A percentile compares a stretch with the other conserved stretches of the same genome.
These are phyloP conservation scores for Ramularia endophylla DNA, from an alignment of 2,329 filamentous ascomycete species.

Conservation along the genomic window DNA sequence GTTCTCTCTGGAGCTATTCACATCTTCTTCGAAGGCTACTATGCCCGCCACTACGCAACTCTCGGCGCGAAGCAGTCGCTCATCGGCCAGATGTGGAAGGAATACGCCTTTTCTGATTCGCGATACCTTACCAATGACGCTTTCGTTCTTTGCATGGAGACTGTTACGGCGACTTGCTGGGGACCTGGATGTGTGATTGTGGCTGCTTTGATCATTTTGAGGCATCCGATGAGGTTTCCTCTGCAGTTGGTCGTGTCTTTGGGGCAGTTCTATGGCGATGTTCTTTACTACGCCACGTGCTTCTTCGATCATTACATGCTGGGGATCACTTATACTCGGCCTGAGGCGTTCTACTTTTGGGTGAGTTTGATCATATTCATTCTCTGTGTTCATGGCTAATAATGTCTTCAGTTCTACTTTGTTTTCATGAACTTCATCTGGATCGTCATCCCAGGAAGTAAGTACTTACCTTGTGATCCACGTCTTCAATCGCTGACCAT, in stretches of 20 bases:
- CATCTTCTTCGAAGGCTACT: constrained; percentile 81
- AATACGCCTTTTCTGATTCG: constrained; percentile 82
- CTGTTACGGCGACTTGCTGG: constrained; percentile 68
- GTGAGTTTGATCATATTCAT: no score
- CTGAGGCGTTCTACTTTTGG: constrained; percentile 61
- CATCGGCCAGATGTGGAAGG: constrained; percentile 86
- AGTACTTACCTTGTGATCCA: constrained; percentile 25
- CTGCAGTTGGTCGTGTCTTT: constrained; percentile 56
- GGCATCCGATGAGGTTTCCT: constrained; percentile 53
- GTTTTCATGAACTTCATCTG: constrained; percentile 62
- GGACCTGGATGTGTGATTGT: constrained; percentile 56
- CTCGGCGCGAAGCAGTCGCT: constrained; percentile 65
- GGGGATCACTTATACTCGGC: constrained; percentile 52
- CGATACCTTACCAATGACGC: constrained; percentile 75
- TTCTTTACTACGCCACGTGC: constrained; percentile 59
- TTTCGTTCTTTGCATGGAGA: constrained; percentile 84
- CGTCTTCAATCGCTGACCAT: constrained; percentile 8
- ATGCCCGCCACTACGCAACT: constrained; percentile 60
- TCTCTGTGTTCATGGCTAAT: no score
- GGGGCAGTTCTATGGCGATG: constrained; percentile 59
- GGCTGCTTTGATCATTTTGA: constrained; percentile 48
- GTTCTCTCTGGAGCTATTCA: constrained; percentile 68
- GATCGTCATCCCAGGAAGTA: constrained; percentile 56
- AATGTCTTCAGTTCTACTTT: constrained; percentile 45
- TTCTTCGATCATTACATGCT: constrained; percentile 54